Conservation (phyloP, 106 monocot species). For the Dendrobium officinale region DNA sequence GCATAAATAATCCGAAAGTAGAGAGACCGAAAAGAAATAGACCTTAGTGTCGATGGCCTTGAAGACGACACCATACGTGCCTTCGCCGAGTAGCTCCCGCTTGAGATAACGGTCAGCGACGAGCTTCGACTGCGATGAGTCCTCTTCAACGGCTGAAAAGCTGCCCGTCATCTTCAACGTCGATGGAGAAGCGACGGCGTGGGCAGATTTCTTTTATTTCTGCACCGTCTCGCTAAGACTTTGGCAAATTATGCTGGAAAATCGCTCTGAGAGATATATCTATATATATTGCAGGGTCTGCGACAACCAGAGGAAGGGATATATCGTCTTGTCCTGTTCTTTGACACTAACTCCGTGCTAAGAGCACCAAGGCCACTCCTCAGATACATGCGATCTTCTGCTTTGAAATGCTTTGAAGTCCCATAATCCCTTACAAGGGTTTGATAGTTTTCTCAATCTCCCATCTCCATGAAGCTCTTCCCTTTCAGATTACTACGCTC, state of each 20-base stretch:
- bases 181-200: background rate
- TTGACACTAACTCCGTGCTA: background rate
- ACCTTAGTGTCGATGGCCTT: conserved; percentile 76
- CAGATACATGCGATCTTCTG: background rate
- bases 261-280: background rate
- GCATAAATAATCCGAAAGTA: background rate
- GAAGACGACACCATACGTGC: conserved; percentile 74
- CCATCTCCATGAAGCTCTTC: background rate
- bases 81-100: conserved; percentile 60
- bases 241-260: background rate
- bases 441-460: background rate
- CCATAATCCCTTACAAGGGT: background rate
- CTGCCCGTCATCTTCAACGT: background rate
- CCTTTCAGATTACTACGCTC: background rate
- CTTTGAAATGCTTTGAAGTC: background rate
- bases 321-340: background rate
- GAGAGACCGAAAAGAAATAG: background rate
- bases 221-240: background rate
- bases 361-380: background rate
- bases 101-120: conserved; percentile 69
- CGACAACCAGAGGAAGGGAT: background rate
- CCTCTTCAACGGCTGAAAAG: conserved; percentile 6
- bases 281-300: background rate
- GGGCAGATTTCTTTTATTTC: background rate
- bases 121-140: conserved; percentile 26